Evolutionary conservation across 1,284 basidiomycete genomes (phyloP), one percentile per base, ranked within the genome.

Genomic region (Tylopilus orsonianus): DNA sequence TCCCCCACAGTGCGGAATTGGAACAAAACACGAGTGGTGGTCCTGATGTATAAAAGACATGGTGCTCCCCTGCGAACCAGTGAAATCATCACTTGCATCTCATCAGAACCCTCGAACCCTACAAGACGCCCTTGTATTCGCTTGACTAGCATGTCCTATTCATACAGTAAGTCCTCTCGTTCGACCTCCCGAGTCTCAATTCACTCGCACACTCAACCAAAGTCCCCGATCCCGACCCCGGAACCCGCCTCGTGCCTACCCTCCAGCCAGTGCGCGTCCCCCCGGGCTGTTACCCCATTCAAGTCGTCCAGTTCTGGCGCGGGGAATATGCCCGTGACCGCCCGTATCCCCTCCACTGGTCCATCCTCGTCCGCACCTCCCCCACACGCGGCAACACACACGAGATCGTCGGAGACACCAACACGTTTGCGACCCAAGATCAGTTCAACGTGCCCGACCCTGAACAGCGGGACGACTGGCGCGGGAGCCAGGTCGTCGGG

Each of bases 401-500:
- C n/a, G 29, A 41, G 40, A 20, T 41, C 5, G 19, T 41, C 7
- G 27, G 40, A 2, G 40, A 41, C 27, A 41, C 19, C 24, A 14
- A 30, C 18, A 41, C 39, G 18, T 41, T 29, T 10, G 13, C 49
- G 2, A 49, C 51, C 0, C 57, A 56, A 14, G 55, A 49, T 47
- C 45, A 44, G 7, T 56, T 62, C 35, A 18, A 50, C 16, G 7
- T 58, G 23, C 23, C 20, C 0, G 33, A 57, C 4, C n/a, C 22
- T 3, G 22, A 27, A 6, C 24, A 37, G 22, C 22, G 13, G 16
- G 22, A n/a, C 0, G 56, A 53, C 36, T 53, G 53, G 56, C 48
- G 53, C 7, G 56, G 53, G 0, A 14, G 26, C n/a, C 56, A 55
- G 16, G 38, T 58, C 20, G 5, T 56, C 14, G 56, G 56, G 24